Conservation (phyloP, 768 basidiomycete genomes). For the Kwoniella bestiolae region DNA sequence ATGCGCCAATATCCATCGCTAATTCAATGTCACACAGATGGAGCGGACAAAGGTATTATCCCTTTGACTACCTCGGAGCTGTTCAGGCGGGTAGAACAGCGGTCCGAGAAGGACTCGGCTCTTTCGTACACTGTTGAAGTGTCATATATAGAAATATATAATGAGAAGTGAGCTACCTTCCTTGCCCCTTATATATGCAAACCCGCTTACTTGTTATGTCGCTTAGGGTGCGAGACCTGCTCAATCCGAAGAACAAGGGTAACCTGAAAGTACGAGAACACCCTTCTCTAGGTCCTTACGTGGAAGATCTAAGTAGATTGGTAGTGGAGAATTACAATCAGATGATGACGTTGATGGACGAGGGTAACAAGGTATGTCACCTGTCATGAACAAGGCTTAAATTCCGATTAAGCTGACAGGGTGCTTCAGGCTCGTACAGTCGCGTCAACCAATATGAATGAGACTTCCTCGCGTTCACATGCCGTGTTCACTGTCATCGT, state of each 20-base stretch:
- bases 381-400: not conserved
- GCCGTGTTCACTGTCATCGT: slow-evolving; percentile 86
- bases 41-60: slow-evolving; percentile 94
- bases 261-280: slow-evolving; percentile 97
- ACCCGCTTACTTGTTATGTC: slow-evolving; percentile 29
- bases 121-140: slow-evolving; percentile 90
- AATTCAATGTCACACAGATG: slow-evolving; percentile 63
- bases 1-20: not conserved
- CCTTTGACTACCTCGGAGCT: slow-evolving; percentile 92
- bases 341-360: slow-evolving; percentile 99
- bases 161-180: slow-evolving; percentile 44
- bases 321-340: slow-evolving; percentile 88
- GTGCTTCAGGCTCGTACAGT: slow-evolving; percentile 76
- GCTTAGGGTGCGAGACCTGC: slow-evolving; percentile 85
- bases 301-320: slow-evolving; percentile 93
- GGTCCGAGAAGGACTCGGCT: slow-evolving; percentile 68
- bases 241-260: slow-evolving; percentile 96
- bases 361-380: slow-evolving; percentile 78
- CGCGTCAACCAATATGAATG: slow-evolving; percentile 99
- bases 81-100: slow-evolving; percentile 76
- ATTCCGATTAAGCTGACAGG: slow-evolving; percentile 21
- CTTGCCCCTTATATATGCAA: not conserved
- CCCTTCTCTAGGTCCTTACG: slow-evolving; percentile 85
- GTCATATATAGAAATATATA: slow-evolving; percentile 83
- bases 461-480: slow-evolving; percentile 97